Conservation (phyloP, 495 filamentous ascomycete genomes). For the Lophiostoma macrostomum region DNA sequence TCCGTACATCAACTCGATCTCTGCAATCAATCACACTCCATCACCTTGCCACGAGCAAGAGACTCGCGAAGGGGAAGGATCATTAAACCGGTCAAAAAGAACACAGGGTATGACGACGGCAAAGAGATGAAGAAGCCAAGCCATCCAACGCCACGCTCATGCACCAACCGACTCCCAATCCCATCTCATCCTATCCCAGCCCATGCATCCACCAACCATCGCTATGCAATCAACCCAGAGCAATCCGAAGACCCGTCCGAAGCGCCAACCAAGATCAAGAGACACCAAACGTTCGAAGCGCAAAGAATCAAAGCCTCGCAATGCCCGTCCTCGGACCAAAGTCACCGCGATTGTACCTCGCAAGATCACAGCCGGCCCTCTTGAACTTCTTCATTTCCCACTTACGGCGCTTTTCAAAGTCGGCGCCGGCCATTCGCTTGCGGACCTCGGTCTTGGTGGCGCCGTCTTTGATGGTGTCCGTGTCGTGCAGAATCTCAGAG, state of each 20-base stretch:
- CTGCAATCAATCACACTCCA: too few species aligned
- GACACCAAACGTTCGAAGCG: not conserved
- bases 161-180: too few species aligned
- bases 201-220: too few species aligned
- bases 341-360: constrained; percentile 37
- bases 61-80: too few species aligned
- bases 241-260: too few species aligned
- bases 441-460: constrained; percentile 9
- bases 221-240: not conserved
- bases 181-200: too few species aligned
- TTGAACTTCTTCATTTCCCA: constrained; percentile 37
- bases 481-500: constrained; percentile 28
- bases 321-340: constrained; percentile 35
- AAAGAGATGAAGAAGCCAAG: too few species aligned
- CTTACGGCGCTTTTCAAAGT: constrained; percentile 15
- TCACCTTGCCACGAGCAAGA: too few species aligned
- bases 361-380: constrained; percentile 34
- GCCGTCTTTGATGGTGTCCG: constrained; percentile 5
- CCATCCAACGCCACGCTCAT: too few species aligned
- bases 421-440: constrained; percentile 21
- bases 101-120: too few species aligned
- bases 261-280: not conserved
- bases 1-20: too few species aligned
- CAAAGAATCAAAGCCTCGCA: constrained; percentile 17
- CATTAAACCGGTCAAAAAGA: too few species aligned